Base-by-base conservation (phyloP, 306 rosid genomes). In the Lablab purpureus region DNA sequence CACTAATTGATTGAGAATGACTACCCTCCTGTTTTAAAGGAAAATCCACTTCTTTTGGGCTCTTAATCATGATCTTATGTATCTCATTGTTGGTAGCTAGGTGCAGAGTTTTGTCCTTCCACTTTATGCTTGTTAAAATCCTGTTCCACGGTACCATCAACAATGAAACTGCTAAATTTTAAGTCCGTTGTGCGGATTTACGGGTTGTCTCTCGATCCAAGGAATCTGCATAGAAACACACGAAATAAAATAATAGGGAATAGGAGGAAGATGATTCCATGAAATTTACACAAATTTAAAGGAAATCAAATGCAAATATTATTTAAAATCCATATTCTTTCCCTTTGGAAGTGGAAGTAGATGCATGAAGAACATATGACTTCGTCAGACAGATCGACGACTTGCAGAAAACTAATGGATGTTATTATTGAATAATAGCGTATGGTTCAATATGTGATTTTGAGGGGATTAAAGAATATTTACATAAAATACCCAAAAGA, bases 41-140 rank as follows among this genome's bases (percentile, higher is more conserved):
- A 45, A 86, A 80, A 76, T 85, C 84, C 77, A 60, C 71, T 86
- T 88, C 87, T 37, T 45, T 83, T 76, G 86, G 60, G 71, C 77
- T 84, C 18, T 65, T 81, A 76, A 70, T 87, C 93, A 92, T 86
- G 91, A 87, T 91, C 86, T 77, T 83, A 76, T 74, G 86, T 68
- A 80, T 73, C 84, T 84, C 94, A 87, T 87, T 76, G 82, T 84
- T 68, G 76, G 73, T 73, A 56, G 45, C 50, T 9, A 22, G 72
- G 77, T 49, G 74, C 67, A 79, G 58, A 74, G 41, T 68, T 75
- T 62, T 75, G 37, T 62, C 58, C 75, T 69, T 59, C 78, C 12
- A 40, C 76, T 22, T 54, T 78, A 19, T 4, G 19, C 0, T 54
- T 54, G 40, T 51, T 47, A 30, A 74, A 43, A 73, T 74, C 34